These are phyloP conservation scores for Termitomyces sp. DNA, from an alignment of 768 basidiomycete species.

Conservation along the genomic window DNA sequence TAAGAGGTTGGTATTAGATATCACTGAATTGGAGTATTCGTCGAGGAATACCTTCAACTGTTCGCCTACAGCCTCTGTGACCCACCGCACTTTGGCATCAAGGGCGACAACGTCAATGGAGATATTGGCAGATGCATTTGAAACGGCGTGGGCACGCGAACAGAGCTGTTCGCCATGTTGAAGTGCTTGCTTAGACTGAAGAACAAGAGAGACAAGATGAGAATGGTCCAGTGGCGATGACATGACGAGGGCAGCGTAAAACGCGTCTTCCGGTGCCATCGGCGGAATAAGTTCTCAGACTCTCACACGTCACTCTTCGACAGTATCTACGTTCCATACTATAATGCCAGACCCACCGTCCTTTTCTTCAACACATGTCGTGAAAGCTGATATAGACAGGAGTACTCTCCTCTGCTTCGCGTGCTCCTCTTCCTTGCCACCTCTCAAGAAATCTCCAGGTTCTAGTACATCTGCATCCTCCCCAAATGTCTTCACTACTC, in stretches of 20 bases:
- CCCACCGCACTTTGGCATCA: conserved; percentile 80
- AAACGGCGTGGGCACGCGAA: conserved; percentile 57
- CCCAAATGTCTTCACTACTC: conserved; percentile 43
- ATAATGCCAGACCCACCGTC: neutral
- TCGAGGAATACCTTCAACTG: conserved; percentile 62
- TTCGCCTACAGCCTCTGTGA: conserved; percentile 68
- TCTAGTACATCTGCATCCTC: conserved; percentile 4
- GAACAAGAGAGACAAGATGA: conserved; percentile 71
- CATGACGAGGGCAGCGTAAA: conserved; percentile 13
- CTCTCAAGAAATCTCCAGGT: conserved; percentile 23
- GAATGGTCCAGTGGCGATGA: conserved; percentile 42
- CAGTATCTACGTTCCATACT: neutral
- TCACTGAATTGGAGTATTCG: neutral
- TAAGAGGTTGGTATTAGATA: conserved; percentile 24
- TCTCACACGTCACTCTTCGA: neutral
- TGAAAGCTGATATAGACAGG: conserved; percentile 15
- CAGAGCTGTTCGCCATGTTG: conserved; percentile 78
- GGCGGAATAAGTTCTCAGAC: neutral
- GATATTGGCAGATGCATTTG: conserved; percentile 64
- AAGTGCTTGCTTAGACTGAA: conserved; percentile 81
- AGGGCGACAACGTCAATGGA: conserved; percentile 73
- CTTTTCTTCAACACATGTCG: neutral
- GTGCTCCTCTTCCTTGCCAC: conserved; percentile 59
- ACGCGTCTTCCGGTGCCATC: neutral
- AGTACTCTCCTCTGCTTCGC: conserved; percentile 52